Conservation (phyloP, 495 filamentous ascomycete species). For the Trichocladium antarcticum region DNA sequence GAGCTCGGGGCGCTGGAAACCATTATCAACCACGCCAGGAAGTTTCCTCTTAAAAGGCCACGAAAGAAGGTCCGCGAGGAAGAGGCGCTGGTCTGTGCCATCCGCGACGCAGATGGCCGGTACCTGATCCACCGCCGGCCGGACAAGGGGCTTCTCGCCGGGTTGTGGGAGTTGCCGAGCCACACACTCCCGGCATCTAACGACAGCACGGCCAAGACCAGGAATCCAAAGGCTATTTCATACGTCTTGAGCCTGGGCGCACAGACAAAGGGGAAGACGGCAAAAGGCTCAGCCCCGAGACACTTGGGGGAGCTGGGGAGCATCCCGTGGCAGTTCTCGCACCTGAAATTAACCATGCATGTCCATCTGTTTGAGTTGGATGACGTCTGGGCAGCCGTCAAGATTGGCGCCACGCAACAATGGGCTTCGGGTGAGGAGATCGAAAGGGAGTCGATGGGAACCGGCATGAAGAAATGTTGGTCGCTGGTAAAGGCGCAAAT, state of each 20-base stretch:
- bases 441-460: constrained; percentile 36
- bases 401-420: neutral
- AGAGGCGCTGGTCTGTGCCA: constrained; percentile 34
- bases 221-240: constrained; percentile 16
- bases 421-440: constrained; percentile 27
- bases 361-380: constrained; percentile 32
- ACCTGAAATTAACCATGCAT: constrained; percentile 38
- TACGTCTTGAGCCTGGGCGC: constrained; percentile 17
- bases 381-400: neutral
- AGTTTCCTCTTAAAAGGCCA: constrained; percentile 30
- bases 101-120: constrained; percentile 27
- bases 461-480: constrained; percentile 42
- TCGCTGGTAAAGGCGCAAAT: constrained; percentile 16
- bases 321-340: constrained; percentile 39
- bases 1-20: constrained; percentile 9
- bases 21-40: constrained; percentile 30
- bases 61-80: constrained; percentile 37
- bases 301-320: constrained; percentile 28
- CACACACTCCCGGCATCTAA: constrained; percentile 18
- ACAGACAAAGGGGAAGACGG: neutral
- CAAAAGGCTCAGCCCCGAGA: neutral
- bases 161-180: constrained; percentile 40
- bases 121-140: constrained; percentile 36
- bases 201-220: constrained; percentile 14
- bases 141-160: constrained; percentile 34